Conservation (phyloP, 257 asterid genomes). For the Ehretia macrophylla region DNA sequence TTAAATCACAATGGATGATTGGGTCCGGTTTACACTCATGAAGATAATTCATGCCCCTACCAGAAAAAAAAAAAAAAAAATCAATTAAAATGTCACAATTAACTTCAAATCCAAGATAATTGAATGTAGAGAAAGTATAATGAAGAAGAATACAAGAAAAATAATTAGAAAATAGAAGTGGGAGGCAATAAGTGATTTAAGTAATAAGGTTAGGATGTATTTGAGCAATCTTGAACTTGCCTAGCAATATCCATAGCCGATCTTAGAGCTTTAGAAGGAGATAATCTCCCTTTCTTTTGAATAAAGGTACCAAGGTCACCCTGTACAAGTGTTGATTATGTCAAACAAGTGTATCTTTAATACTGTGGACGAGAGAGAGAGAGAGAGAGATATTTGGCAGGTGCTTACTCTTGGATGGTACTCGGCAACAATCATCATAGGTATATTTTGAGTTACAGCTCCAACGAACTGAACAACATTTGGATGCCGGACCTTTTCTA, state of each 20-base stretch:
- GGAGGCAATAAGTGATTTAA: not conserved
- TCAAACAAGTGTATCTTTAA: not conserved
- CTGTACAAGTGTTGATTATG: slow-evolving; percentile 29
- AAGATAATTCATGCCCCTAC: slow-evolving; percentile 96
- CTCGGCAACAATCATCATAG: slow-evolving; percentile 97
- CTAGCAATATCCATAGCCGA: slow-evolving; percentile 91
- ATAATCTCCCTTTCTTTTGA: slow-evolving; percentile 84
- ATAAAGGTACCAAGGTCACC: slow-evolving; percentile 77
- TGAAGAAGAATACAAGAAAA: no score
- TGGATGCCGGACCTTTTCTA: slow-evolving; percentile 97
- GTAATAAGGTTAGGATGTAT: not conserved
- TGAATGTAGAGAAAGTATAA: not conserved
- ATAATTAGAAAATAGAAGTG: not conserved
- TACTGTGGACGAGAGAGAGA: slow-evolving; percentile 8
- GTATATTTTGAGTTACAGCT: slow-evolving; percentile 93
- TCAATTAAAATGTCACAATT: slow-evolving; percentile 3
- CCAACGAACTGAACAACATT: slow-evolving; percentile 97
- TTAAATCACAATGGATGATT: slow-evolving; percentile 82
- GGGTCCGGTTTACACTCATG: slow-evolving; percentile 98
- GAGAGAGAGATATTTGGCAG: slow-evolving; percentile 25
- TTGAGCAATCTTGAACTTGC: slow-evolving; percentile 31
- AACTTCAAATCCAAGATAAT: not conserved
- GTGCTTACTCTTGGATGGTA: slow-evolving; percentile 64
- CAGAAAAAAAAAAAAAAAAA: slow-evolving; percentile 9
- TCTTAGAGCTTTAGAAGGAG: slow-evolving; percentile 85